These are phyloP conservation scores for Pelagophyceae sp. DNA, from an alignment of 352 stramenopile genomes.

Conservation along the genomic window DNA sequence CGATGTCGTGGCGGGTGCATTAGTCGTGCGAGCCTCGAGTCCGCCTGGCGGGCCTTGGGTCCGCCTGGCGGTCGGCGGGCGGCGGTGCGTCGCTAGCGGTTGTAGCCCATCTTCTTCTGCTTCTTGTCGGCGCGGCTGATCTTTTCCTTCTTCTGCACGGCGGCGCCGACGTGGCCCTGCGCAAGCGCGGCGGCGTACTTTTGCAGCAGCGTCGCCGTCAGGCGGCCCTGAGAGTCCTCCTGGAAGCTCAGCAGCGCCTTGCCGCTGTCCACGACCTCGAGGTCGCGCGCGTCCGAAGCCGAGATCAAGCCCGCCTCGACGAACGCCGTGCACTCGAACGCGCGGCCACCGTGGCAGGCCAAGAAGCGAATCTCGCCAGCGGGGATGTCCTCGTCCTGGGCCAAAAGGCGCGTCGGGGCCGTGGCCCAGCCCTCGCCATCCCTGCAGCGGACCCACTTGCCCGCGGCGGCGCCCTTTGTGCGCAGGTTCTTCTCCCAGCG, in stretches of 20 bases:
- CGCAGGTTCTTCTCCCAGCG: background rate
- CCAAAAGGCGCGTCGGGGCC: no score
- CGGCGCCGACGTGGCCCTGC: background rate
- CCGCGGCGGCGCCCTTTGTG: background rate
- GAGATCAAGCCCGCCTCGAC: background rate
- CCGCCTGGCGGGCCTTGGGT: no score
- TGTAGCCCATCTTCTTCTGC: background rate
- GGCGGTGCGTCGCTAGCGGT: background rate
- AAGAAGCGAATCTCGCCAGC: background rate
- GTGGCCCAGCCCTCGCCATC: background rate
- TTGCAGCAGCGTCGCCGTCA: background rate
- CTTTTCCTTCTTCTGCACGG: background rate
- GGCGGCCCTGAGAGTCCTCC: background rate
- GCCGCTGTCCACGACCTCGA: background rate
- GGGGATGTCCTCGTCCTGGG: background rate
- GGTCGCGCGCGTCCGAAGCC: background rate
- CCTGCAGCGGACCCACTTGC: background rate
- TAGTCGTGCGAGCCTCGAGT: no score
- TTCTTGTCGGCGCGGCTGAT: background rate
- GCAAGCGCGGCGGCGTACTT: background rate
- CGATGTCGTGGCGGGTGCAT: no score
- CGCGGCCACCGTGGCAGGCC: no score
- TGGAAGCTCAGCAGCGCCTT: background rate
- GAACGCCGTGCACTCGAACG: background rate
- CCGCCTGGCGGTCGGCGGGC: no score